Conservation (phyloP, 768 basidiomycete species). For the Clavaria fumosa region DNA sequence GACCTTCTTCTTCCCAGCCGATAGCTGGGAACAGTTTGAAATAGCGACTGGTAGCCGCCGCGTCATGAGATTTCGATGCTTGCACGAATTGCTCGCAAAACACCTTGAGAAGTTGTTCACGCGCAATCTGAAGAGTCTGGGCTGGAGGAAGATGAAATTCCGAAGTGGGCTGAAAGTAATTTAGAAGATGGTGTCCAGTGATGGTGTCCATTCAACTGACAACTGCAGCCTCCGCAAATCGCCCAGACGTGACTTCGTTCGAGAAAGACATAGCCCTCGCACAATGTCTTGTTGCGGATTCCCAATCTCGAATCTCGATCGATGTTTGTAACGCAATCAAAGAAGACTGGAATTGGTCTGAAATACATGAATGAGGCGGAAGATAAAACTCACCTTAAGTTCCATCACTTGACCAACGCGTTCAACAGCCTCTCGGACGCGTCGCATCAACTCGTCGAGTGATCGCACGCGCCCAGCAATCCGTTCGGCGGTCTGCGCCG, state of each 20-base stretch:
- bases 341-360: slow-evolving; percentile 20
- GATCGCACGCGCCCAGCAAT: slow-evolving; percentile 83
- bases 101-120: slow-evolving; percentile 57
- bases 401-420: slow-evolving; percentile 89
- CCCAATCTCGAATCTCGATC: slow-evolving; percentile 86
- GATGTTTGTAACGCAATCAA: slow-evolving; percentile 42
- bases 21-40: slow-evolving; percentile 96
- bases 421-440: slow-evolving; percentile 82
- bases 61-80: slow-evolving; percentile 70
- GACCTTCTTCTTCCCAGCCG: slow-evolving; percentile 83
- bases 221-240: slow-evolving; percentile 77
- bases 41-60: slow-evolving; percentile 78
- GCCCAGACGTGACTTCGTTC: slow-evolving; percentile 57
- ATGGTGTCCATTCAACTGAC: slow-evolving; percentile 29
- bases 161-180: slow-evolving; percentile 62
- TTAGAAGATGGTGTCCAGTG: slow-evolving; percentile 6
- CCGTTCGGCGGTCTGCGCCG: slow-evolving; percentile 67
- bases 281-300: slow-evolving; percentile 83
- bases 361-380: background rate
- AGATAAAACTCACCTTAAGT: slow-evolving; percentile 52
- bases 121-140: slow-evolving; percentile 63
- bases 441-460: slow-evolving; percentile 86
- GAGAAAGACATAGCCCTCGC: slow-evolving; percentile 82
- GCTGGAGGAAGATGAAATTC: slow-evolving; percentile 76
- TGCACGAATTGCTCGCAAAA: slow-evolving; percentile 72